Evolutionary conservation across 768 basidiomycete genomes (phyloP).

Genomic region (Psilocybe azurescens): DNA sequence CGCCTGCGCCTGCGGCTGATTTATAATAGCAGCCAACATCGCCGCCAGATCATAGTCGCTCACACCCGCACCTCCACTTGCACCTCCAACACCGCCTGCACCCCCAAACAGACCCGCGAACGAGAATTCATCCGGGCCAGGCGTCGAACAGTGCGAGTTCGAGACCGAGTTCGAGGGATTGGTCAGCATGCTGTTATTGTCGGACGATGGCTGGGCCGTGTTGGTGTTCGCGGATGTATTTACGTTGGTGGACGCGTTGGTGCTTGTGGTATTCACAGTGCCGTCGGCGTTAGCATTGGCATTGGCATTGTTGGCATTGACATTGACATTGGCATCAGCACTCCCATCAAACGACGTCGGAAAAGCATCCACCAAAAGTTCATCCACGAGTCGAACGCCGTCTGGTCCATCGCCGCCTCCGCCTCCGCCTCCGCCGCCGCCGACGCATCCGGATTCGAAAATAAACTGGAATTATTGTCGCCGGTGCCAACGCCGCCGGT

Average conservation of each 20-base stretch:
- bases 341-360: conserved; percentile 39
- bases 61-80: background rate
- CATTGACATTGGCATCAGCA: background rate
- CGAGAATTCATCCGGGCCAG: conserved; percentile 15
- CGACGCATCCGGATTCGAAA: background rate
- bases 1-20: background rate
- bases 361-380: conserved; percentile 55
- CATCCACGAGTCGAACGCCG: conserved; percentile 56
- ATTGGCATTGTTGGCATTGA: no score
- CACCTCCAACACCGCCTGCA: background rate
- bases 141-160: conserved; percentile 19
- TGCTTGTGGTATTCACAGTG: no score
- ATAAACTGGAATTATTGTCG: no score
- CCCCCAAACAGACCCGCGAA: background rate
- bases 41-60: conserved; percentile 8
- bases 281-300: no score
- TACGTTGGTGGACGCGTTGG: no score
- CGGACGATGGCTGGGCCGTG: no score
- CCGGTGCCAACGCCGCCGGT: no score
- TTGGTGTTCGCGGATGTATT: no score
- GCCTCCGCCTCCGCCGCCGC: background rate
- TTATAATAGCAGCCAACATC: conserved; percentile 17
- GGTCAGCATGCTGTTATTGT: no score
- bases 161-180: background rate
- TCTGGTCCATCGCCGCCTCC: conserved; percentile 33